Evolutionary conservation across 495 filamentous ascomycete genomes (phyloP), one percentile per base, ranked within the genome.

Genomic region (Arthonia radiata): DNA sequence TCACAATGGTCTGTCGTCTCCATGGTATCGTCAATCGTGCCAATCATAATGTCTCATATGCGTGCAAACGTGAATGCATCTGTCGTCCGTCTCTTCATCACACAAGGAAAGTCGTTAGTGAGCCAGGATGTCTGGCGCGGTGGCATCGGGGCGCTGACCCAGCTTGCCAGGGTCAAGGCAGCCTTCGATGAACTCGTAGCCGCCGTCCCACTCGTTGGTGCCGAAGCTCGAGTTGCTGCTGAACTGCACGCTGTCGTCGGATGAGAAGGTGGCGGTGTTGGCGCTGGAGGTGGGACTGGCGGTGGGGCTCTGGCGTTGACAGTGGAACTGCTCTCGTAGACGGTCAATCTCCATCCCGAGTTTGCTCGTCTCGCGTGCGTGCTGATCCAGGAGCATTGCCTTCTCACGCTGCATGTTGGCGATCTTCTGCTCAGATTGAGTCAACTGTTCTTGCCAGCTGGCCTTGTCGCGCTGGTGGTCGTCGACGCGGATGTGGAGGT

Each of bases 281-380:
- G 55, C 61, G 14, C 66, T 54, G 34, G 57, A 63, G 50, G 55
- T 61, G 37, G 61, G 52, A 21, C 49, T 47, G 36, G 50, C 42
- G 24, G 61, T 63, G 32, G 62, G 49, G 35, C 68, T 61, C 39
- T 66, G 63, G 52, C 83, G 71, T 35, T 77, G 50, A 42, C 71
- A 63, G 42, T 83, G 75, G 35, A 89, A 63, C 35, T 80, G 74
- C 42, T 86, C 78, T 41, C 68, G 73, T 33, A 94, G 62, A 37
- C 79, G 69, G 41, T 68, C 71, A 55, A 92, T 71, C 62, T 86
- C 90, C 71, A 90, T 92, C 43, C 86, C 78, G 47, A 97, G 64
- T 29, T 91, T 78, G 27, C 76, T 78, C 9, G 75, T 90, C 61
- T 97, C 89, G 41, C 86, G 61, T 26, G 83, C 94, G 53, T 97